These are phyloP conservation scores for Mallotus japonicus DNA, from an alignment of 441 rosid genomes.

Conservation along the genomic window DNA sequence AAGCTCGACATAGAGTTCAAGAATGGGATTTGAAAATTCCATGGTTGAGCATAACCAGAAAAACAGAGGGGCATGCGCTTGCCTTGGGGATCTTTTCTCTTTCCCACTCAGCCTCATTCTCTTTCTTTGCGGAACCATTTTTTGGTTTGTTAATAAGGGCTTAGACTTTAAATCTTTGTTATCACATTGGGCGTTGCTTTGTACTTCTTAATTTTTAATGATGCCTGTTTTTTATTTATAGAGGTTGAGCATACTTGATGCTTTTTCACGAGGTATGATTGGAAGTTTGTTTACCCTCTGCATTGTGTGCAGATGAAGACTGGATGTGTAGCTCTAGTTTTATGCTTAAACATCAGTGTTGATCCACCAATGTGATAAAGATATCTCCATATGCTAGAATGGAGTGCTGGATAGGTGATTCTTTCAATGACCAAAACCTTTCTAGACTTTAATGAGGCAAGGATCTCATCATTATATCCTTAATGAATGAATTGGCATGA, in stretches of 20 bases:
- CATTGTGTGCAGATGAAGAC: constrained; percentile 91
- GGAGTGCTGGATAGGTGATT: constrained; percentile 98
- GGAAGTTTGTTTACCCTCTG: constrained; percentile 14
- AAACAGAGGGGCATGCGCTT: too few species aligned
- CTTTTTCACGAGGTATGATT: not conserved
- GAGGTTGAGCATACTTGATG: not conserved
- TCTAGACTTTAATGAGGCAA: not conserved
- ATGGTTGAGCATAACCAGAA: too few species aligned
- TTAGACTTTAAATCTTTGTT: not conserved
- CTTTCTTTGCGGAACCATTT: not conserved
- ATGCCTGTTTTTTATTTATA: not conserved
- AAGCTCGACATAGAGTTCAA: too few species aligned
- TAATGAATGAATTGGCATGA: not conserved
- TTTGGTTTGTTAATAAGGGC: not conserved
- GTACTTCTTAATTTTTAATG: not conserved
- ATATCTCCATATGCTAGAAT: constrained; percentile 99
- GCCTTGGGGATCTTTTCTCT: too few species aligned
- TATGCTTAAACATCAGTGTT: constrained; percentile 94
- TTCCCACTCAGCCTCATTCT: too few species aligned
- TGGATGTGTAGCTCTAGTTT: constrained; percentile 95
- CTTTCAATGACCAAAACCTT: not conserved
- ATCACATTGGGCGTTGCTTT: not conserved
- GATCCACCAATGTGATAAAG: constrained; percentile 99
- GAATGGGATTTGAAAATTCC: too few species aligned
- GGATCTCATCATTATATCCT: not conserved